Conservation (phyloP, 2,329 filamentous ascomycete genomes). For the Colletotrichum trifolii region DNA sequence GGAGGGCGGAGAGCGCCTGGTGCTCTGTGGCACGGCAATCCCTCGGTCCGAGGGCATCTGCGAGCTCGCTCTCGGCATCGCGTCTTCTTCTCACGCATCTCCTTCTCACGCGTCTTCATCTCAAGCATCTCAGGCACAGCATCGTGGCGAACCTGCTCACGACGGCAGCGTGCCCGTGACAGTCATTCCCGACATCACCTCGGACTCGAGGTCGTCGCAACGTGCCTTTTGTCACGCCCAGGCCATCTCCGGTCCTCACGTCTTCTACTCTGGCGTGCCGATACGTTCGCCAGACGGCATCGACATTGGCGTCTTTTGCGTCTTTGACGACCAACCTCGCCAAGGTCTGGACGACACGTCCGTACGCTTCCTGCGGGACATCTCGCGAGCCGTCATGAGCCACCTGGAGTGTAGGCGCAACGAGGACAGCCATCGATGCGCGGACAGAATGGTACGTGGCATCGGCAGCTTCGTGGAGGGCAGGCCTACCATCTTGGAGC, state of each 20-base stretch:
- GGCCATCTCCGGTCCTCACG: conserved; percentile 28
- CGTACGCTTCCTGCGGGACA: conserved; percentile 39
- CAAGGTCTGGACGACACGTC: conserved; percentile 43
- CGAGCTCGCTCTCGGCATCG: conserved; percentile 40
- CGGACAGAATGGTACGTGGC: conserved; percentile 51
- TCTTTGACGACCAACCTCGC: conserved; percentile 45
- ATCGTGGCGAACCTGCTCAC: neutral
- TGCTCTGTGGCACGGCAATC: conserved; percentile 44
- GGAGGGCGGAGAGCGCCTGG: conserved; percentile 22
- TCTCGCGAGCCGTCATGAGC: conserved; percentile 46
- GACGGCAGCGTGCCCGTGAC: conserved; percentile 44
- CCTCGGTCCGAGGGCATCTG: conserved; percentile 44
- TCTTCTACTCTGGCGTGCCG: conserved; percentile 55
- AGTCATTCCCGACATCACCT: conserved; percentile 47
- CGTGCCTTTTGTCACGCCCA: conserved; percentile 41
- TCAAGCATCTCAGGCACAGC: neutral
- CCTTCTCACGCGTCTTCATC: neutral
- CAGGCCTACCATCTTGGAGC: conserved; percentile 42
- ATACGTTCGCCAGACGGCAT: conserved; percentile 52
- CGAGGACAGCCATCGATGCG: conserved; percentile 42
- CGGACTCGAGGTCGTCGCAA: conserved; percentile 44
- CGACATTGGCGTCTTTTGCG: conserved; percentile 55
- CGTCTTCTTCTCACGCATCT: neutral
- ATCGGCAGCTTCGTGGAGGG: conserved; percentile 50
- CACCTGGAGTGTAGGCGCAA: conserved; percentile 48